Conservation (phyloP, 257 asterid species). For the Gentiana macrophylla region DNA sequence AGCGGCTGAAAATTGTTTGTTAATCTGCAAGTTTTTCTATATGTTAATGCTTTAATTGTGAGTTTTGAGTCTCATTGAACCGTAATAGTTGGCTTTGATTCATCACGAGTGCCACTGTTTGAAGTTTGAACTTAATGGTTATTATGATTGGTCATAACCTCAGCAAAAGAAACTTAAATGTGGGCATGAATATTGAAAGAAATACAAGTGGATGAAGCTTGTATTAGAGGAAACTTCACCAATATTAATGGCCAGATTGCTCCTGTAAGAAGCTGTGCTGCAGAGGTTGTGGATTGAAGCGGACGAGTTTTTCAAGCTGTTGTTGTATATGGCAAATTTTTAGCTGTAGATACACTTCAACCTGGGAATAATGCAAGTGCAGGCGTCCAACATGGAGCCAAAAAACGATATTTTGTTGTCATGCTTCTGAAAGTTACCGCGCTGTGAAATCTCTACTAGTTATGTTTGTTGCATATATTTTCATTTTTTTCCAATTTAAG, state of each 20-base stretch:
- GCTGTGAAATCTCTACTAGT: neutral
- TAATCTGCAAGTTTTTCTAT: too few relatives aligned
- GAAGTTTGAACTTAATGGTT: too few relatives aligned
- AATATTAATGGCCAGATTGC: constrained; percentile 6
- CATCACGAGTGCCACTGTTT: too few relatives aligned
- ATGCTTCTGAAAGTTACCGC: constrained; percentile 18
- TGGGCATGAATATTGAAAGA: too few relatives aligned
- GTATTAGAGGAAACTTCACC: too few relatives aligned
- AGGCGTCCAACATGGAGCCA: constrained; percentile 1
- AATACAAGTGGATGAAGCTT: too few relatives aligned
- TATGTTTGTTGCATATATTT: neutral
- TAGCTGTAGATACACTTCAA: constrained; percentile 6
- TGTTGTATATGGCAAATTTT: neutral
- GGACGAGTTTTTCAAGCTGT: constrained; percentile 11
- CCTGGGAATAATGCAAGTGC: constrained; percentile 19
- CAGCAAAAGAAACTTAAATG: too few relatives aligned
- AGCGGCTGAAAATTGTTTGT: too few relatives aligned
- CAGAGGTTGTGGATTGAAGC: constrained; percentile 19
- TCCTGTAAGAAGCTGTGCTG: constrained; percentile 20
- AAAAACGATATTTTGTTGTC: constrained; percentile 9
- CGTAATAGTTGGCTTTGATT: too few relatives aligned
- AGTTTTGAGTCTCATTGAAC: too few relatives aligned
- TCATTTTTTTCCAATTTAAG: constrained; percentile 2
- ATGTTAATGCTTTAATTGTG: too few relatives aligned
- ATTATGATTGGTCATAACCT: too few relatives aligned